Percentiles rank a stretch among this genome's conserved stretches.
Evolutionary conservation across 768 basidiomycete genomes (phyloP).

Genomic region (Leccinum incarnatum): DNA sequence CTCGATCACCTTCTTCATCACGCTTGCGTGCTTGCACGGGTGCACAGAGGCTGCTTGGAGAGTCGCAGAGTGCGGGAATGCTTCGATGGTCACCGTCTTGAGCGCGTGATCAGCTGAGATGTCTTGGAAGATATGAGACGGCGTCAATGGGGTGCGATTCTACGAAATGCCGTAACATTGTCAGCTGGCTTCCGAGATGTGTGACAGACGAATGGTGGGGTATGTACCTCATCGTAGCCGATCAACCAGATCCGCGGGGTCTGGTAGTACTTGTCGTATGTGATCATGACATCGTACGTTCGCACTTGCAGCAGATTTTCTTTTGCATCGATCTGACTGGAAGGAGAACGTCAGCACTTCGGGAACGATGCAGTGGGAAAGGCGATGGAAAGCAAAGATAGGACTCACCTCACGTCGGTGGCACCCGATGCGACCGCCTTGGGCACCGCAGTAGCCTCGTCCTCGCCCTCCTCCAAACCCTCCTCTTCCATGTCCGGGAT

Average conservation of each 20-base stretch:
- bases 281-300: slow-evolving; percentile 99
- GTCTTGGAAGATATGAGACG: slow-evolving; percentile 93
- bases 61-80: slow-evolving; percentile 89
- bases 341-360: slow-evolving; percentile 3
- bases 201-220: not conserved
- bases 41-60: slow-evolving; percentile 92
- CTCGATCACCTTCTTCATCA: slow-evolving; percentile 99
- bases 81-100: slow-evolving; percentile 98
- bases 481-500: slow-evolving; percentile 99
- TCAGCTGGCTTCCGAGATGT: slow-evolving; percentile 1
- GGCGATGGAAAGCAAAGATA: not conserved
- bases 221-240: slow-evolving; percentile 91
- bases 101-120: slow-evolving; percentile 95
- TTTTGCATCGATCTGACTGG: slow-evolving; percentile 64
- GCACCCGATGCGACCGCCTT: slow-evolving; percentile 38
- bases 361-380: not conserved
- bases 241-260: slow-evolving; percentile 97
- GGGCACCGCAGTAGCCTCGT: slow-evolving; percentile 78
- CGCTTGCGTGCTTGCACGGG: slow-evolving; percentile 97
- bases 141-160: slow-evolving; percentile 87
- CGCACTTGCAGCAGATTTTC: slow-evolving; percentile 91
- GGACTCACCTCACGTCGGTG: slow-evolving; percentile 50
- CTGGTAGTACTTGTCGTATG: slow-evolving; percentile 99
- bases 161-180: slow-evolving; percentile 28
- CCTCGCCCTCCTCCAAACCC: slow-evolving; percentile 81